Evolutionary conservation across 352 stramenopile genomes (phyloP).

Genomic region (Globisporangium abappressorium): DNA sequence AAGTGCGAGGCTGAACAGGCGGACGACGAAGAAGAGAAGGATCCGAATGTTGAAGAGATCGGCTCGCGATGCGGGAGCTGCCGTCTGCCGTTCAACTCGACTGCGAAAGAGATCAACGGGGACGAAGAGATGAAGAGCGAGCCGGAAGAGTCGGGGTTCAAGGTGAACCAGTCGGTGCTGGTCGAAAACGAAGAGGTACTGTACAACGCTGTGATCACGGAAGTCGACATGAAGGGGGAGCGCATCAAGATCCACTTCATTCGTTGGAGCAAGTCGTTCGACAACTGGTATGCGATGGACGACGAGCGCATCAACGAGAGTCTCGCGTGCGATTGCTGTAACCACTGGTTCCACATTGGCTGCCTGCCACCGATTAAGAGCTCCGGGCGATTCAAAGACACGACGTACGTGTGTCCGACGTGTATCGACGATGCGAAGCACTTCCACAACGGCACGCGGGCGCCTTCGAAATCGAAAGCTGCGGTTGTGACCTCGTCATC

Average conservation of each 20-base stretch:
- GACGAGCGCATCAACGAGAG: constrained; percentile 88
- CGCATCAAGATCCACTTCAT: constrained; percentile 88
- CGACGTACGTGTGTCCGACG: constrained; percentile 78
- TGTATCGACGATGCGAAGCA: constrained; percentile 76
- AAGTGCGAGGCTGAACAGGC: constrained; percentile 69
- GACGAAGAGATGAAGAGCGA: constrained; percentile 13
- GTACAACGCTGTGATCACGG: constrained; percentile 84
- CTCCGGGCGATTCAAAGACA: constrained; percentile 80
- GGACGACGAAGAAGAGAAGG: constrained; percentile 50
- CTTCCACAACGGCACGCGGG: constrained; percentile 64
- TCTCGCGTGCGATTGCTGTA: constrained; percentile 87
- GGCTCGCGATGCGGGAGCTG: constrained; percentile 70
- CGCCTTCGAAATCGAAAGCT: constrained; percentile 45
- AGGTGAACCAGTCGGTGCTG: constrained; percentile 81
- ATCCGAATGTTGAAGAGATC: constrained; percentile 39
- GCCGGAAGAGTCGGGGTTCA: constrained; percentile 42
- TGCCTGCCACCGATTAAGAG: constrained; percentile 84
- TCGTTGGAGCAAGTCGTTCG: constrained; percentile 85
- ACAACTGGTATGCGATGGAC: constrained; percentile 88
- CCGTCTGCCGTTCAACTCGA: constrained; percentile 47
- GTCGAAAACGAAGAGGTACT: constrained; percentile 86
- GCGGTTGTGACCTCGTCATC: constrained; percentile 12
- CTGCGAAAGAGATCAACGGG: constrained; percentile 18
- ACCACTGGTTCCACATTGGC: constrained; percentile 86
- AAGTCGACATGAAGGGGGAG: constrained; percentile 67